These are phyloP conservation scores for Termitomyces sp. DNA, from an alignment of 768 basidiomycete genomes.

Conservation along the genomic window DNA sequence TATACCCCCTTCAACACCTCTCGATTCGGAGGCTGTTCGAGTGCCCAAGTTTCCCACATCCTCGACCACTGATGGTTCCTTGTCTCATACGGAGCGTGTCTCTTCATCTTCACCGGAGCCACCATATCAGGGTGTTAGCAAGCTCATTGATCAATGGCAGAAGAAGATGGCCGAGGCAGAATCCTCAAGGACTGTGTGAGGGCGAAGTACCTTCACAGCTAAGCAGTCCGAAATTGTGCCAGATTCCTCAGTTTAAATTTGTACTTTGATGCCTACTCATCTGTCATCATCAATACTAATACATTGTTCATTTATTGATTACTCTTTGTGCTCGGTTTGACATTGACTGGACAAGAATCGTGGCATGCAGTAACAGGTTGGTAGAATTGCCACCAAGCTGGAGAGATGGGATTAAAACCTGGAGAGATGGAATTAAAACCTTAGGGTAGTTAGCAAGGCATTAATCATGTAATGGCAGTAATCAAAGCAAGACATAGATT, in stretches of 20 bases:
- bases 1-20: slow-evolving; percentile 25
- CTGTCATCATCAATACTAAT: slow-evolving; percentile 1
- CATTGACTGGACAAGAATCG: not conserved
- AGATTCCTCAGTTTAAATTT: slow-evolving; percentile 13
- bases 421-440: no score
- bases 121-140: slow-evolving; percentile 81
- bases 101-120: slow-evolving; percentile 66
- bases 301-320: not conserved
- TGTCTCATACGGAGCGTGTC: slow-evolving; percentile 27
- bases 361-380: not conserved
- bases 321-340: not conserved
- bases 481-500: no score
- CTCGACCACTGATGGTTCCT: slow-evolving; percentile 18
- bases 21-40: slow-evolving; percentile 24
- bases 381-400: no score
- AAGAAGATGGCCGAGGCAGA: slow-evolving; percentile 67
- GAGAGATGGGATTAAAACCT: no score
- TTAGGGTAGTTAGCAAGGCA: no score
- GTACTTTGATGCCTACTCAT: not conserved
- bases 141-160: slow-evolving; percentile 87
- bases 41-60: slow-evolving; percentile 15
- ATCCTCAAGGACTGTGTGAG: slow-evolving; percentile 26
- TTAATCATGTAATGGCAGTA: no score
- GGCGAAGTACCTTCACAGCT: slow-evolving; percentile 31
- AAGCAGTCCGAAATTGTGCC: slow-evolving; percentile 39